Evolutionary conservation across 2,329 filamentous ascomycete genomes (phyloP).

Genomic region (Pseudogymnoascus sp.): DNA sequence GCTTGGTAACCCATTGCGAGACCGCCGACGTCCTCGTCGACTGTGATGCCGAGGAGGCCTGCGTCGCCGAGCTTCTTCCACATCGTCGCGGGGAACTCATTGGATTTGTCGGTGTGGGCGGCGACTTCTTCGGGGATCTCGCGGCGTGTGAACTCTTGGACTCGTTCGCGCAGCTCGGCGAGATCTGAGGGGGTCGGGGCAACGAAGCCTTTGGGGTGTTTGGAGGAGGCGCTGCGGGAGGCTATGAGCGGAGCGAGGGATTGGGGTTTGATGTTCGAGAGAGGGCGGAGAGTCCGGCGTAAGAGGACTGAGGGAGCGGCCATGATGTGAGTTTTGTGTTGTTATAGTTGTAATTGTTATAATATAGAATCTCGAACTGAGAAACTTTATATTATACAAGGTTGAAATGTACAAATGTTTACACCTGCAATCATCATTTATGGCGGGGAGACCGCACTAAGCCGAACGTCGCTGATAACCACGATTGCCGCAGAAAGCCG

Average conservation of each 20-base stretch:
- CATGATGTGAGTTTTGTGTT: neutral
- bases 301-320: constrained; percentile 1
- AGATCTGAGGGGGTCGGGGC: constrained; percentile 46
- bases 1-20: constrained; percentile 92
- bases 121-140: constrained; percentile 83
- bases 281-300: constrained; percentile 7
- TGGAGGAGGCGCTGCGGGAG: constrained; percentile 52
- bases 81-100: constrained; percentile 84
- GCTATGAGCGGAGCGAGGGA: constrained; percentile 11
- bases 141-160: constrained; percentile 73
- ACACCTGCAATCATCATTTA: constrained; percentile 2
- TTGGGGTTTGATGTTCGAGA: neutral
- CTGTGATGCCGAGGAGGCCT: constrained; percentile 86
- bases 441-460: constrained; percentile 1
- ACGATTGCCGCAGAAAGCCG: constrained; percentile 4
- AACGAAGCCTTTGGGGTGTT: constrained; percentile 58
- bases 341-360: neutral
- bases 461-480: neutral
- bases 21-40: constrained; percentile 85
- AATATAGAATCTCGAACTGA: neutral
- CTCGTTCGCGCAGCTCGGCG: constrained; percentile 44
- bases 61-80: constrained; percentile 92
- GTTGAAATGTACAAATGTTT: neutral
- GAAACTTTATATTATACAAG: constrained; percentile 3
- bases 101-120: constrained; percentile 71